A percentile compares a stretch with the other conserved stretches of the same genome.
These are phyloP conservation scores for Nemania sp. DNA, from an alignment of 2,329 filamentous ascomycete genomes.

Conservation along the genomic window DNA sequence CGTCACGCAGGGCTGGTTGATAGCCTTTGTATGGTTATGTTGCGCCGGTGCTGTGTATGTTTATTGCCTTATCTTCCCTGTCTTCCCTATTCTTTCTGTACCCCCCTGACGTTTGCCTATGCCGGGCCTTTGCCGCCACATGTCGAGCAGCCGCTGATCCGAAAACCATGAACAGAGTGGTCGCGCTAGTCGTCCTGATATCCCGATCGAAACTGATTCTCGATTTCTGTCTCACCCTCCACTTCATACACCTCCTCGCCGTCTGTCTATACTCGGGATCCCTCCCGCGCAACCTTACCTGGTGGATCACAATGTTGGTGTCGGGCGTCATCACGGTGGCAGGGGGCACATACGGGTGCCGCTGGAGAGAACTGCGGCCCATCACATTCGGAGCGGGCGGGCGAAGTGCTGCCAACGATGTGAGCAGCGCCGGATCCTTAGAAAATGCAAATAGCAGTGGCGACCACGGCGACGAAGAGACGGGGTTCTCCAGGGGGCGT, in stretches of 20 bases:
- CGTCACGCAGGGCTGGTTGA: conserved; percentile 64
- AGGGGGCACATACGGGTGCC: conserved; percentile 87
- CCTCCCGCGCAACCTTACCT: conserved; percentile 78
- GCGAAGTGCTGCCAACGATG: conserved; percentile 43
- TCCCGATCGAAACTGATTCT: conserved; percentile 91
- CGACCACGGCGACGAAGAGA: conserved; percentile 47
- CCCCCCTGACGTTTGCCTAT: too few relatives aligned
- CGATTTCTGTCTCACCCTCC: conserved; percentile 90
- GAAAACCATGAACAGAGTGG: conserved; percentile 59
- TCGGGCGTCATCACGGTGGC: conserved; percentile 54
- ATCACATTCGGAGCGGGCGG: conserved; percentile 78
- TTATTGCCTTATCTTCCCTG: neutral
- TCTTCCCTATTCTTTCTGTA: neutral
- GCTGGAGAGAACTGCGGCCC: conserved; percentile 84
- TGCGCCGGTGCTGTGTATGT: conserved; percentile 59
- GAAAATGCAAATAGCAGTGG: conserved; percentile 32
- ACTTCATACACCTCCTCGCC: conserved; percentile 78
- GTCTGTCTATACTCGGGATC: conserved; percentile 78
- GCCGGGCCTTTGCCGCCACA: neutral
- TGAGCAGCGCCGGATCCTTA: conserved; percentile 34
- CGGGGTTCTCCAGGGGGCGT: conserved; percentile 55
- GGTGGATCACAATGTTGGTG: conserved; percentile 71
- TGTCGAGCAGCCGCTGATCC: neutral
- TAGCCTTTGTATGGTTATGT: conserved; percentile 60
- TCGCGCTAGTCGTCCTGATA: conserved; percentile 82